Evolutionary conservation across 2,329 filamentous ascomycete genomes (phyloP).

Genomic region (Diaporthe ampelina): DNA sequence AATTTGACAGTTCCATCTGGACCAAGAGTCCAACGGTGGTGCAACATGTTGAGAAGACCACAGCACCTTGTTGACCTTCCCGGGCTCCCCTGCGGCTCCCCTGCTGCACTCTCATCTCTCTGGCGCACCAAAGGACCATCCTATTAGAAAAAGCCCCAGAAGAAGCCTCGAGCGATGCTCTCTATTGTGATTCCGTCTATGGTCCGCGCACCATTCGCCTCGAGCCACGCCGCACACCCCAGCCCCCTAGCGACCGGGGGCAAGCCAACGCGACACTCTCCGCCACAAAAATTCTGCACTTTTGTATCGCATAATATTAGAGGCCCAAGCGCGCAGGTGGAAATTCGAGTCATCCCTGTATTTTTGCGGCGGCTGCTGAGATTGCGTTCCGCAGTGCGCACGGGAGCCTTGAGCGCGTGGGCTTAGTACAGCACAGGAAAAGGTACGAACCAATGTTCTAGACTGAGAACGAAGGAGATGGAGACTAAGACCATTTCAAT

Average conservation of each 20-base stretch:
- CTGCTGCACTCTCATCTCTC: neutral
- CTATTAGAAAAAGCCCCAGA: neutral
- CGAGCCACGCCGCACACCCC: neutral
- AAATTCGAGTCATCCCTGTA: neutral
- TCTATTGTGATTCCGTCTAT: neutral
- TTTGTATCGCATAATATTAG: too few relatives aligned
- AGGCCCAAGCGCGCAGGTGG: neutral
- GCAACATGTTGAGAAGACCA: neutral
- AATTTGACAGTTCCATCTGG: neutral
- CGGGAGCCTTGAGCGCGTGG: too few relatives aligned
- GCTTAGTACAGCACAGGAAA: neutral
- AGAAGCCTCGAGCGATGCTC: neutral
- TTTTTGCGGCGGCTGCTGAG: neutral
- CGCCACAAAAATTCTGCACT: neutral
- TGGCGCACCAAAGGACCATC: too few relatives aligned
- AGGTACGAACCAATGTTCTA: neutral
- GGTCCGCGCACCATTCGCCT: neutral
- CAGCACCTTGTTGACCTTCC: neutral
- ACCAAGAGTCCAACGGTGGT: neutral
- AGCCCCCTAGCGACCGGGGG: neutral
- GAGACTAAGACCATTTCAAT: neutral
- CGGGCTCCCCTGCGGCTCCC: too few relatives aligned
- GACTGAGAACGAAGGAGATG: neutral
- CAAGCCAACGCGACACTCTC: neutral
- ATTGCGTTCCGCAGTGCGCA: neutral